A percentile compares a stretch with the other conserved stretches of the same genome.
Conservation (phyloP, 1,139 yeast genomes). For the Suhomyces taliae region DNA sequence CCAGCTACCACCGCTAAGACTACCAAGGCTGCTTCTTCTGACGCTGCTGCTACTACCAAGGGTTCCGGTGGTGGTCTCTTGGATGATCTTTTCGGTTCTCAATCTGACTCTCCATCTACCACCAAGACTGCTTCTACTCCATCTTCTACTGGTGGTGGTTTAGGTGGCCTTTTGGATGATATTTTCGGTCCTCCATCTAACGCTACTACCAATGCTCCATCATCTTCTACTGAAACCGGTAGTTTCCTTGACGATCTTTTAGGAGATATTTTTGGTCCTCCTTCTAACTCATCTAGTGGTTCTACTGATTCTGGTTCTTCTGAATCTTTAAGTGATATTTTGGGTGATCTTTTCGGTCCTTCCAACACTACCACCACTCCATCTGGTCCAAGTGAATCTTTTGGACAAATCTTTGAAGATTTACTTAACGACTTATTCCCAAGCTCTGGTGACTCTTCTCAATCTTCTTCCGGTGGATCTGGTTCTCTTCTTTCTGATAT, state of each 20-base stretch:
- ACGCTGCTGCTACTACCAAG: constrained; percentile 11
- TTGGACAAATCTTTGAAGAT: constrained; percentile 11
- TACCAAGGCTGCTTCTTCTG: constrained; percentile 4
- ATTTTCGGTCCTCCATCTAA: constrained; percentile 15
- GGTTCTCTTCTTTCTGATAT: constrained; percentile 23
- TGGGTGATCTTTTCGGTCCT: constrained; percentile 8
- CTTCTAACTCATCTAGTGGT: constrained; percentile 13
- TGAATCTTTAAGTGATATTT: neutral
- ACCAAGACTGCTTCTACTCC: constrained; percentile 2
- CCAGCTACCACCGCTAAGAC: constrained; percentile 7
- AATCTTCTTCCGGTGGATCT: constrained; percentile 13
- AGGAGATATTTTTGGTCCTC: constrained; percentile 15
- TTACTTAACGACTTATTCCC: constrained; percentile 15
- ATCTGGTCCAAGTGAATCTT: constrained; percentile 9
- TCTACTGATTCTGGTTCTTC: constrained; percentile 5
- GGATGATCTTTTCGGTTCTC: constrained; percentile 13
- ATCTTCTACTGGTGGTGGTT: constrained; percentile 9
- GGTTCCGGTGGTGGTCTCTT: constrained; percentile 10
- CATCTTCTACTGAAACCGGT: constrained; percentile 15
- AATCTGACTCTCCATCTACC: constrained; percentile 8
- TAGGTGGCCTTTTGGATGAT: constrained; percentile 17
- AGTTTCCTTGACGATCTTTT: constrained; percentile 15
- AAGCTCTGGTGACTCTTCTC: constrained; percentile 8
- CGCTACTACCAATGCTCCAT: constrained; percentile 13
- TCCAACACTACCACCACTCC: constrained; percentile 4